Base-by-base conservation (phyloP, 2,329 filamentous ascomycete genomes). In the Xylariaceae sp. region DNA sequence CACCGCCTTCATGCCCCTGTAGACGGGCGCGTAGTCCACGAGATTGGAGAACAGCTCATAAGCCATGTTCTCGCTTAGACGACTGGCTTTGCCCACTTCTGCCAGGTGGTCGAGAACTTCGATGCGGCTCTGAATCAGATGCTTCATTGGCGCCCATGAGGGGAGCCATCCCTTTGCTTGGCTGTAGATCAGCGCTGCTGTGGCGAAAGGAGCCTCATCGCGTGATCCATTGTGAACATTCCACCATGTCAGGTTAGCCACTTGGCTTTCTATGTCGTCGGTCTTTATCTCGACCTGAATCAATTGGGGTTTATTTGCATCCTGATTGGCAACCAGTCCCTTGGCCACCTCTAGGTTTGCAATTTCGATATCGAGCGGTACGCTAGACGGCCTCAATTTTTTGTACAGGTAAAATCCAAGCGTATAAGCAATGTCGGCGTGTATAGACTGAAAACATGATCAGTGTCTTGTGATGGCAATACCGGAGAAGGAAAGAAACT, bases 391-490 rank as follows among this genome's bases (percentile, higher is more conserved):
- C 12, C 33, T 12, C 12, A 36, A 15, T 15, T 36, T 36, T 9
- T 36, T 36, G 12, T 15, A 36, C 33, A 36, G 33, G 15, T 36
- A 36, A 15, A 5, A 12, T 12, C 33, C 33, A 15, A 36, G 33
- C 33, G 33, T 36, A 15, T 36, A 36, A 15, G 33, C 33, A 15
- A 86, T 84, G 54, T 87, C 83, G 11, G 79, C 81, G 52, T 85
- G 81, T 18, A 85, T 62, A 4, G 70, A 72, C 61, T 63, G 31
- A 5, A 39, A 2, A 43, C 14, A 15, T 17, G 17, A 19, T 40
- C 39, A 40, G 39, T 40, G n/a, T 11, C n/a, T 38, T 38, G 35
- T 5, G 4, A 14, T 38, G 10, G 15, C 35, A 14, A 38, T 17
- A 14, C 15, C 10, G 15, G 35, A 30, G 10, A 5, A 11, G 11